phyloP scores from a whole-genome alignment of 1,139 yeast genomes.

The Saccharomyces pastorianus region DNA sequence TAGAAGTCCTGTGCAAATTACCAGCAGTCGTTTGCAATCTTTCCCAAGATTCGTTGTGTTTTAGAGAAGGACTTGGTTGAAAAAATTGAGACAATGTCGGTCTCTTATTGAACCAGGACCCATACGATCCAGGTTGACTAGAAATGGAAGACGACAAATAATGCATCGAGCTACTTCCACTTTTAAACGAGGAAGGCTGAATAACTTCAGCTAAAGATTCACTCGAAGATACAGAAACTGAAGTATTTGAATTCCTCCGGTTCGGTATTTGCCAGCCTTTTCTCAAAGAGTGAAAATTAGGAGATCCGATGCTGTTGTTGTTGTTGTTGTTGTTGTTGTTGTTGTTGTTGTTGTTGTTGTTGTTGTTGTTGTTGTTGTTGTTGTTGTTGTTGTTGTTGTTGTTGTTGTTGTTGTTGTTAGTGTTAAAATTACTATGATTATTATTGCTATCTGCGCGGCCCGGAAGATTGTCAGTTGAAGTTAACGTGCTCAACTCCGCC shows the following conservation, averaged over 20 bases:
- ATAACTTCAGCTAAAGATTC: conserved; percentile 27
- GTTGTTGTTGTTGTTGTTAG: no score
- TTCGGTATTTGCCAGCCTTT: conserved; percentile 32
- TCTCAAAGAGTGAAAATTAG: not conserved
- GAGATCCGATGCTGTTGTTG: not conserved
- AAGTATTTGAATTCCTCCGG: conserved; percentile 14
- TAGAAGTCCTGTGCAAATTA: conserved; percentile 18
- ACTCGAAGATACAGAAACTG: conserved; percentile 24
- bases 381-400: not conserved
- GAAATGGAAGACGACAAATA: conserved; percentile 30
- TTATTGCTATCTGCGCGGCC: not conserved
- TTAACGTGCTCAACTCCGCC: not conserved
- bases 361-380: no score
- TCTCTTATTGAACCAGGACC: conserved; percentile 30
- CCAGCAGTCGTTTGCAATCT: conserved; percentile 7
- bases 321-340: no score
- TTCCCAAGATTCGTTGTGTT: conserved; percentile 21
- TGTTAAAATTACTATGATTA: not conserved
- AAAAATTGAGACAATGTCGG: conserved; percentile 17
- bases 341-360: no score
- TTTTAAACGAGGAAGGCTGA: conserved; percentile 30
- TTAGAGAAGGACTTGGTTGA: conserved; percentile 23
- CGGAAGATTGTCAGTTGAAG: not conserved
- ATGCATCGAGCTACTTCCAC: conserved; percentile 26
- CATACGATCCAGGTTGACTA: conserved; percentile 28